Conservation (phyloP, 129 eudicot species). For the sunflower (Helianthus annuus) region HanXRQr2.0-SUNRISE NC_035444.2:5548613-5549112, state of each 20-base stretch:
- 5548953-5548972: background rate
- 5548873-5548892: no score
- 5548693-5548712: constrained; percentile 51
- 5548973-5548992: no score
- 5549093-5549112: no score
- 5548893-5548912: background rate
- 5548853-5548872: no score
- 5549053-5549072: no score
- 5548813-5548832: constrained; percentile 7
- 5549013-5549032: no score
- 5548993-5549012: no score
- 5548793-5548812: background rate
- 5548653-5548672: constrained; percentile 57
- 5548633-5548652: constrained; percentile 83
- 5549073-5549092: no score
- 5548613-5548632: constrained; percentile 41
- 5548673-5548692: constrained; percentile 65
- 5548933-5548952: background rate
- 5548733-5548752: constrained; percentile 11
- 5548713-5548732: constrained; percentile 20
- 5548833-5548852: no score
- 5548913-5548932: background rate
- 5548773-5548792: background rate
- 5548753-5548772: constrained; percentile 14
- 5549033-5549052: no score